Evolutionary conservation across 495 filamentous ascomycete genomes (phyloP), one percentile per base, ranked within the genome.

Genomic region (Saxophila tyrrhenica): DNA sequence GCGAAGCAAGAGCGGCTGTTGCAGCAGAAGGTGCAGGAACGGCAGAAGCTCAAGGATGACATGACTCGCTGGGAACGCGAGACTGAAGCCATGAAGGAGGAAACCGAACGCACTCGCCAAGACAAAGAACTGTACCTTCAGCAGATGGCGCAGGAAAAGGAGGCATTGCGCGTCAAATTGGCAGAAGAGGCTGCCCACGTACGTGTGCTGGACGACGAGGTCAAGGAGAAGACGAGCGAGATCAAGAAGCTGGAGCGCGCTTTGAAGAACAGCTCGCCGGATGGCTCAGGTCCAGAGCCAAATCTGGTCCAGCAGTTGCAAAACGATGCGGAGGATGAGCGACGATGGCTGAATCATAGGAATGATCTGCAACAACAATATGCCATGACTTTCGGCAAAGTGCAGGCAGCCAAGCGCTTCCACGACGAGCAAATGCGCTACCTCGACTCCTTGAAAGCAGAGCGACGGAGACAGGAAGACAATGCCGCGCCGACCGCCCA

Each of bases 1-100:
- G 73, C 78, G 0, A 84, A 87, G 59, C 89, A 86, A 59, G 89
- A 97, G 62, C 75, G 72, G 58, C 57, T 78, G 29, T 65, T 84
- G 32, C 75, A 79, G 50, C 78, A 82, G 56, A 85, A 83, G 62
- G 73, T 78, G 59, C 73, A 73, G 3, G 80, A 85, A 54, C 72
- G 80, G 43, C 71, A 76, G 59, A 82, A 80, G 62, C 68, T 82
- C 50, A 77, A 76, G 56, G 73, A 77, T 38, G 82, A 85, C 46
- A 77, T 81, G 45, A 48, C 65, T 22, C 71, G 77, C 47, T 84
- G 82, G 82, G 67, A 75, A 52, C 69, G 70, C 19, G 77, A 80
- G 58, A 74, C 77, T 15, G 54, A 56, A 19, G 73, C 74, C 15
- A 75, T 83, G 66, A 62, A 64, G 29, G 59, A 65, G 11, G 75